Evolutionary conservation across 225 moss, liverwort and hornwort genomes (phyloP).

Genomic region (Bryum argenteum): DNA sequence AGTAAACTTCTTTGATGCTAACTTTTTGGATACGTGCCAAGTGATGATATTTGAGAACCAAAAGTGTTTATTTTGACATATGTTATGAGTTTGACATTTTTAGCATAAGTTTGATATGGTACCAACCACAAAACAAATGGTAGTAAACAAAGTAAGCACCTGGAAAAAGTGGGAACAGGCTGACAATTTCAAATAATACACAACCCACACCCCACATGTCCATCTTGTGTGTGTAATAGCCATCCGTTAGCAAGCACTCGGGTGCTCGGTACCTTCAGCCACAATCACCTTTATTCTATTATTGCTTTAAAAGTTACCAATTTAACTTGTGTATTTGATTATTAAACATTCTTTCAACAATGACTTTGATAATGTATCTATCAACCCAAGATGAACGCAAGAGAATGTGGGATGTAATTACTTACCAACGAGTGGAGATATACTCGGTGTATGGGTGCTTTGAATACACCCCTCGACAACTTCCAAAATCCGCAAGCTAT

Average conservation of each 20-base stretch:
- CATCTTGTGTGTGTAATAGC: slow-evolving; percentile 88
- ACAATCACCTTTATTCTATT: slow-evolving; percentile 32
- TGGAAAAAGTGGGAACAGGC: slow-evolving; percentile 76
- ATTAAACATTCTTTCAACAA: no score
- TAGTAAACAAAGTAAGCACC: slow-evolving; percentile 31
- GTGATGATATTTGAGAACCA: no score
- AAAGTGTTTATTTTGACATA: no score
- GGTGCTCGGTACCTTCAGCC: slow-evolving; percentile 78
- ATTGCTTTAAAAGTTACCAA: background rate
- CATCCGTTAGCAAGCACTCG: slow-evolving; percentile 76
- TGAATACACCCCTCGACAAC: slow-evolving; percentile 74
- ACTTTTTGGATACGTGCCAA: no score
- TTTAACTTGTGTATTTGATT: no score
- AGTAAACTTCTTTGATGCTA: no score
- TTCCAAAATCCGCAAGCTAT: slow-evolving; percentile 88
- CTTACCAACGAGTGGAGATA: slow-evolving; percentile 82
- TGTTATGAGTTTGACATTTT: no score
- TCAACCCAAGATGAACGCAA: background rate
- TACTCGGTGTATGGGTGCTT: slow-evolving; percentile 77
- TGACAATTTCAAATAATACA: slow-evolving; percentile 79
- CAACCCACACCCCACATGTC: slow-evolving; percentile 92
- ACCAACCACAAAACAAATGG: background rate
- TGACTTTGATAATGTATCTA: background rate
- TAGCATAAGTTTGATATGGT: no score
- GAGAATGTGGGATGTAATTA: background rate